phyloP scores from a whole-genome alignment of 225 moss, liverwort and hornwort genomes.

The Pseudoscleropodium purum region DNA sequence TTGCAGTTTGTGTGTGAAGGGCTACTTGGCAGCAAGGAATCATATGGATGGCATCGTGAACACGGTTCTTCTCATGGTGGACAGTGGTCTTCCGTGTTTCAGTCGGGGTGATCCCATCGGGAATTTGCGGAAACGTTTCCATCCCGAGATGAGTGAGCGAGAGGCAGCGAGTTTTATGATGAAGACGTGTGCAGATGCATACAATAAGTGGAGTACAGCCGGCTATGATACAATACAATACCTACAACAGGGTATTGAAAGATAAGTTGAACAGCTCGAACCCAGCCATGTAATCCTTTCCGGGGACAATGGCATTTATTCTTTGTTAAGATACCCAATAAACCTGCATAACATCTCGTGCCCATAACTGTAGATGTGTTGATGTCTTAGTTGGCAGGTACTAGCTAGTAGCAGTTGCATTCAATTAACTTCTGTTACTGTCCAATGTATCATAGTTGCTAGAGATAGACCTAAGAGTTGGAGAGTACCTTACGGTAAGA shows the following conservation, averaged over 20 bases:
- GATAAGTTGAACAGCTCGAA: conserved; percentile 4
- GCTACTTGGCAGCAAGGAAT: conserved; percentile 77
- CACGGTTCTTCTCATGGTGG: conserved; percentile 76
- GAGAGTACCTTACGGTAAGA: background rate
- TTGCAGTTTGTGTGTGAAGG: conserved; percentile 77
- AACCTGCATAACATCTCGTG: background rate
- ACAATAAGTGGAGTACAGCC: conserved; percentile 89
- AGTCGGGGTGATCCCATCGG: conserved; percentile 87
- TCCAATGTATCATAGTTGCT: conserved; percentile 18
- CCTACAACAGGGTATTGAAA: conserved; percentile 85
- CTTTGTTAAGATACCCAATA: conserved; percentile 16
- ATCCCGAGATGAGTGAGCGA: conserved; percentile 87
- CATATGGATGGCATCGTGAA: conserved; percentile 80
- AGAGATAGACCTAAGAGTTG: background rate
- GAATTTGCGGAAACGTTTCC: conserved; percentile 71
- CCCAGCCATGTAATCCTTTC: background rate
- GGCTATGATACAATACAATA: conserved; percentile 89
- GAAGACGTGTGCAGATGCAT: conserved; percentile 87
- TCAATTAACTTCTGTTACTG: background rate
- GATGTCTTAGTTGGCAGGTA: background rate
- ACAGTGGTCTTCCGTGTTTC: conserved; percentile 91
- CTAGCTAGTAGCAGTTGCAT: background rate
- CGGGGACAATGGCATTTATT: background rate
- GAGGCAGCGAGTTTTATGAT: conserved; percentile 95
- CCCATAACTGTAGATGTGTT: conserved; percentile 1